Base-by-base conservation (phyloP, 352 stramenopile genomes). In the Globisporangium camurandrum region DNA sequence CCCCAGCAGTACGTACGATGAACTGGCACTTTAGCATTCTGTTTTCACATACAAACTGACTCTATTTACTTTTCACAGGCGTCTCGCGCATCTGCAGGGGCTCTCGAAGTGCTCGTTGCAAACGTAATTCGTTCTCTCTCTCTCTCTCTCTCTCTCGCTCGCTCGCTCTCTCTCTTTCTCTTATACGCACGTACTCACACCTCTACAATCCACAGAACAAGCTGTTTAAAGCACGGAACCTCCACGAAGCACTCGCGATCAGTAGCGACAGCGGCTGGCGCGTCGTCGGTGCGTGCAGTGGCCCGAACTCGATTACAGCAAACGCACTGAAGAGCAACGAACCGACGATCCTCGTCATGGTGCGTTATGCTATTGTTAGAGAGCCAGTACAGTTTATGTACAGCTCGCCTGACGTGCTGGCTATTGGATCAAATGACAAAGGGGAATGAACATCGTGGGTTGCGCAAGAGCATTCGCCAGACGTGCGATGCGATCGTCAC, bases 281-380 rank as follows among this genome's bases (percentile, higher is more conserved):
- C 14, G 51, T 92, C 10, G 63, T 92, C 22, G 81, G 81, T 2
- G 78, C 78, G 3, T 85, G 75, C 56, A 88, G 71, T 22, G 81
- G 81, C 36, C 62, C 75, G 17, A 88, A 88, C 48, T 84, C 77
- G 10, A 74, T 87, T 48, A 75, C 67, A 22, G 77, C 70, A 14
- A 77, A 67, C 37, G 59, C 79, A n/a, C 63, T 88, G 4, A 51
- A 43, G 20, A 66, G 59, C 8, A 48, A 60, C 16, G 61, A 75
- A 34, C 74, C 81, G 2, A 92, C 77, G 22, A 89, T 92, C 44
- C 75, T 92, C 14, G 81, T 89, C 44, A 86, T 92, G 81, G 78
- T 92, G 61, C 17, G 51, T 37, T 24, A 8, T 30, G 14, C n/a
- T 30, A 1, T 37, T 11, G 2, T 7, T 42, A 47, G 8, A 12